Evolutionary conservation across 352 stramenopile species (phyloP).

Genomic region (Pythium biforme): DNA sequence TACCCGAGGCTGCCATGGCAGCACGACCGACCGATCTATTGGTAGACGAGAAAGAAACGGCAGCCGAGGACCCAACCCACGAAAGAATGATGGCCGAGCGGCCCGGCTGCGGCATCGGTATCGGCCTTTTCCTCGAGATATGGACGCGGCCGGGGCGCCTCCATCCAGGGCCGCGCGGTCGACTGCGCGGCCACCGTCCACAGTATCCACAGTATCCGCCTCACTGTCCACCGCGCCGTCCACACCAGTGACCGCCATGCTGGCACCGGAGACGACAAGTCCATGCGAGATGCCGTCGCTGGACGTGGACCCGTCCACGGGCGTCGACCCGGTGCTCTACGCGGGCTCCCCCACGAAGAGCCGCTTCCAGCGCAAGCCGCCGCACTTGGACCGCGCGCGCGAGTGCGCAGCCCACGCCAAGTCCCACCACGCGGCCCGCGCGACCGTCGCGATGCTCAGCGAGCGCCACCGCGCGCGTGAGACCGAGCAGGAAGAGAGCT

Average conservation of each 20-base stretch:
- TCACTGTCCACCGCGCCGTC: too few relatives aligned
- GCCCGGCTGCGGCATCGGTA: not conserved
- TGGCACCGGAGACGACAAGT: not conserved
- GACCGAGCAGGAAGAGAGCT: conserved; percentile 52
- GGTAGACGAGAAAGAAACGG: too few relatives aligned
- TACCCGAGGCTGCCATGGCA: too few relatives aligned
- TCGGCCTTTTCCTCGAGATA: too few relatives aligned
- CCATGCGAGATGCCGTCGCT: conserved; percentile 29
- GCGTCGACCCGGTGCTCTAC: conserved; percentile 51
- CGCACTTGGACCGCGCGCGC: conserved; percentile 45
- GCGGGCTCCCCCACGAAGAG: conserved; percentile 1
- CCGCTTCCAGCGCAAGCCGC: conserved; percentile 56
- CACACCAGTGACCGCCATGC: not conserved
- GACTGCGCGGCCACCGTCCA: too few relatives aligned
- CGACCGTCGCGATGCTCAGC: conserved; percentile 45
- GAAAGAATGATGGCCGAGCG: conserved; percentile 6
- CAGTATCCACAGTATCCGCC: too few relatives aligned
- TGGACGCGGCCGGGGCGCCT: too few relatives aligned
- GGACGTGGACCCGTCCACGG: conserved; percentile 31
- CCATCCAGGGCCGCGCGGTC: too few relatives aligned
- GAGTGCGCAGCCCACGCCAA: conserved; percentile 45
- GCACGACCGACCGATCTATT: too few relatives aligned
- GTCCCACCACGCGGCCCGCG: conserved; percentile 48
- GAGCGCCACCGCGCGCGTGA: conserved; percentile 51
- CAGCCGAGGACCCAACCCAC: not conserved